Evolutionary conservation across 768 basidiomycete genomes (phyloP), one percentile per base, ranked within the genome.

Genomic region (Austroboletus eburneus): DNA sequence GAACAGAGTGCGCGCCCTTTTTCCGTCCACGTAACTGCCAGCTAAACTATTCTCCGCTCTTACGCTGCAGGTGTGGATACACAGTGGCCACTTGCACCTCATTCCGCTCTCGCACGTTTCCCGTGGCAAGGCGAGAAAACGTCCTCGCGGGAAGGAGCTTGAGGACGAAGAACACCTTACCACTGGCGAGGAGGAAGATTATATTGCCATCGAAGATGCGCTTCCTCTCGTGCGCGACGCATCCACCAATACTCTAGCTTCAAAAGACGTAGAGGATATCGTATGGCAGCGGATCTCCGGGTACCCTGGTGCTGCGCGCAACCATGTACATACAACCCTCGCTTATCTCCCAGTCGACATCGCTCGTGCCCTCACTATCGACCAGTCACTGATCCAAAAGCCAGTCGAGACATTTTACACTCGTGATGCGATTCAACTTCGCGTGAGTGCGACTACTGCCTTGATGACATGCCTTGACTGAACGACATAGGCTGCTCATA

Each of bases 391-490:
- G 13, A 73, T 94, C 14, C 92, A 97, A 57, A 86, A 83, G 57
- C 88, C 94, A 0, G 78, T 88, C 3, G 93, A 94, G 66, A 78
- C 87, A 4, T 99, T 99, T 65, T 99, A 99, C 65, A 96, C 93
- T 4, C 78, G 96, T 43, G 96, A 98, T 71, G 87, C 89, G 1
- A 72, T 85, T 13, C 92, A 94, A 64, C 71, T 97, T 44, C 82
- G 93, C 32, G 91, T 95, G 66, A 66, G 83, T 65, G 35, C 27
- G 18, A 25, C 30, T n/a, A 21, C 39, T 30, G 33, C 37, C 29
- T 24, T 36, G 35, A 23, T 25, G 8, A 7, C 39, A 9, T 43
- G 23, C 42, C 23, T 43, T 51, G 49, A 56, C 38, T 12, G 42
- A 23, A n/a, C 32, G 14, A 21, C 39, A n/a, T 54, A 95, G 92